These are phyloP conservation scores for Epicoccum sorghinum DNA, from an alignment of 2,329 filamentous ascomycete genomes.

Conservation along the genomic window DNA sequence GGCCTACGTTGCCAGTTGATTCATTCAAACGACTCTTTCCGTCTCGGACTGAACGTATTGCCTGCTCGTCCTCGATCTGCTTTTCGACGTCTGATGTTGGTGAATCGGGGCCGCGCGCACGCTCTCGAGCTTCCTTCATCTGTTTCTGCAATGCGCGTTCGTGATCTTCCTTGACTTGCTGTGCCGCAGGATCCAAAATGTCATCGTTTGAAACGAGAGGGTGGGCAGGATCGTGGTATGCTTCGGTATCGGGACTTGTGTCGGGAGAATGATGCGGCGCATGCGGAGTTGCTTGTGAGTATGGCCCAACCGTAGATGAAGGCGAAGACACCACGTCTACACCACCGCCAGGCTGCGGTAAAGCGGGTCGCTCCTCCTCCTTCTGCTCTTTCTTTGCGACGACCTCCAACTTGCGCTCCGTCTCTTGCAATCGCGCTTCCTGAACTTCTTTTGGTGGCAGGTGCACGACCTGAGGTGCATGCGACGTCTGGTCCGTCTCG, in stretches of 20 bases:
- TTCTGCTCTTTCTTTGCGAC: conserved; percentile 45
- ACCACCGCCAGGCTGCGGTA: conserved; percentile 30
- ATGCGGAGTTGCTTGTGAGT: conserved; percentile 75
- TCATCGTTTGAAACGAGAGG: conserved; percentile 37
- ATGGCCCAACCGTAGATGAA: conserved; percentile 70
- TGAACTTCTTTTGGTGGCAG: conserved; percentile 58
- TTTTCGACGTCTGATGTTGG: conserved; percentile 65
- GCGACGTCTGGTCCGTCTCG: conserved; percentile 20
- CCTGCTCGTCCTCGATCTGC: conserved; percentile 61
- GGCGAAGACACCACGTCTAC: conserved; percentile 55
- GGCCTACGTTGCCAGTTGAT: conserved; percentile 19
- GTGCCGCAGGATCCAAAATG: conserved; percentile 44
- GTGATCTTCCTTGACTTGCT: conserved; percentile 59
- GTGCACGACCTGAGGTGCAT: conserved; percentile 50
- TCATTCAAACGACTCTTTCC: conserved; percentile 37
- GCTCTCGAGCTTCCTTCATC: conserved; percentile 53
- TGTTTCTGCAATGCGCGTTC: conserved; percentile 59
- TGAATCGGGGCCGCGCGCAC: conserved; percentile 52
- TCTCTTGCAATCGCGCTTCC: conserved; percentile 54
- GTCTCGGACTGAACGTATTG: conserved; percentile 45
- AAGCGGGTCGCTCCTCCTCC: conserved; percentile 45
- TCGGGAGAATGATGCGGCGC: conserved; percentile 72
- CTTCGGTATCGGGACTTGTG: conserved; percentile 73
- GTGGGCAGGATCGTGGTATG: conserved; percentile 48
- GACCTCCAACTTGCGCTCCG: conserved; percentile 47